Base-by-base conservation (phyloP, 768 basidiomycete genomes). In the Albatrellus ellisii region DNA sequence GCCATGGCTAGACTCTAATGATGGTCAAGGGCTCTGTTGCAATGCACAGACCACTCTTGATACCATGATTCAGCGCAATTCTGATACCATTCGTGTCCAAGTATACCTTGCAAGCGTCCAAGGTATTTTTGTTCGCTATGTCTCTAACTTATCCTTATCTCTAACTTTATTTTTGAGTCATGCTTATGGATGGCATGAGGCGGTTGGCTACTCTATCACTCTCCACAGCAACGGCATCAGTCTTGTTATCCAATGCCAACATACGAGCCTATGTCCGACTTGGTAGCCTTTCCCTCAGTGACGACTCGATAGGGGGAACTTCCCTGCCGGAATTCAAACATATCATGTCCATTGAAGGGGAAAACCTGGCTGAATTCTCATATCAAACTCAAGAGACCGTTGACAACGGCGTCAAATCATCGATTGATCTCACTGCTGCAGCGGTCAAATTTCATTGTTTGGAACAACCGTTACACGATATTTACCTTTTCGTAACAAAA, bases 311-410 rank as follows among this genome's bases (percentile, higher is more conserved):
- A 15, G 57, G 62, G 6, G 58, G 66, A 28, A 66, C 67, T 14
- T 67, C 75, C 28, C 63, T 70, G 17, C 68, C 74, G 3, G 73
- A 77, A 37, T 92, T 92, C 64, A 83, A 84, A 55, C 73, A 87
- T 49, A 70, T 98, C 4, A 63, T 98, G 43, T 86, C 89, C 25
- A 97, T 98, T 43, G 88, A 98, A 53, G 95, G 92, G 36, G 75
- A 86, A 53, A 81, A 97, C 54, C 78, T 99, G 29, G 92, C 90
- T 14, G 84, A 94, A 59, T 88, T 99, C 65, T 73, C 70, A 42
- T 99, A 98, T 60, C 82, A 92, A 58, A 98, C 89, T 0, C 90
- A 75, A 60, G 84, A 94, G 56, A 73, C 86, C 2, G 58, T 64
- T 24, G 81, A 73, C 44, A 52, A 74, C 41, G 88, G 88, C 24